Percentiles rank a stretch among this genome's conserved stretches.
phyloP scores from a whole-genome alignment of 106 monocot genomes.

The Platanthera guangdongensis region DNA sequence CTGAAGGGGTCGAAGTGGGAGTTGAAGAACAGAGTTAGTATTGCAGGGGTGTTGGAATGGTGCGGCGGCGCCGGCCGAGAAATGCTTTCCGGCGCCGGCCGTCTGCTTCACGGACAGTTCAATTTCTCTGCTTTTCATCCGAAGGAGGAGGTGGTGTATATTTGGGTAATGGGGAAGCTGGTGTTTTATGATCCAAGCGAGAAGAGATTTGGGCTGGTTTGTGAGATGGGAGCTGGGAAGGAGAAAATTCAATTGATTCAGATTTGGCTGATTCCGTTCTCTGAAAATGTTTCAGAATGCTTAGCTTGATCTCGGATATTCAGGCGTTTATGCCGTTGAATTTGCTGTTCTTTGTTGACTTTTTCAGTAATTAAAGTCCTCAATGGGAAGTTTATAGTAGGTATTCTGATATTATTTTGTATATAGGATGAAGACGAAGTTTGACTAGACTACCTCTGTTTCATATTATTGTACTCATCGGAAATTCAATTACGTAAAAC shows the following conservation, averaged over 20 bases:
- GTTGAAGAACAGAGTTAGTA: slow-evolving; percentile 25
- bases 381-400: no score
- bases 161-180: slow-evolving; percentile 26
- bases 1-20: slow-evolving; percentile 18
- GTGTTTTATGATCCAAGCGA: slow-evolving; percentile 27
- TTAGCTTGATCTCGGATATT: slow-evolving; percentile 2
- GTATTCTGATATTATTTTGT: no score
- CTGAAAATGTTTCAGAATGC: slow-evolving; percentile 27
- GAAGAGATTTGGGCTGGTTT: slow-evolving; percentile 9
- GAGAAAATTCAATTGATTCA: slow-evolving; percentile 36
- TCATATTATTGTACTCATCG: no score
- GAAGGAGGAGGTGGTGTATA: slow-evolving; percentile 30
- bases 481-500: no score
- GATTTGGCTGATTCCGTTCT: slow-evolving; percentile 46
- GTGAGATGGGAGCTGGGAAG: slow-evolving; percentile 18
- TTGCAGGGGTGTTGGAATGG: not conserved
- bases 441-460: no score
- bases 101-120: not conserved
- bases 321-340: no score
- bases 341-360: no score
- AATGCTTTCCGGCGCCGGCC: not conserved
- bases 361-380: no score
- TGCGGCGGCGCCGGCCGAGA: no score
- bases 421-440: no score
- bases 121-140: slow-evolving; percentile 37